phyloP scores from a whole-genome alignment of 2,329 filamentous ascomycete genomes.

The Boeremia exigua region DNA sequence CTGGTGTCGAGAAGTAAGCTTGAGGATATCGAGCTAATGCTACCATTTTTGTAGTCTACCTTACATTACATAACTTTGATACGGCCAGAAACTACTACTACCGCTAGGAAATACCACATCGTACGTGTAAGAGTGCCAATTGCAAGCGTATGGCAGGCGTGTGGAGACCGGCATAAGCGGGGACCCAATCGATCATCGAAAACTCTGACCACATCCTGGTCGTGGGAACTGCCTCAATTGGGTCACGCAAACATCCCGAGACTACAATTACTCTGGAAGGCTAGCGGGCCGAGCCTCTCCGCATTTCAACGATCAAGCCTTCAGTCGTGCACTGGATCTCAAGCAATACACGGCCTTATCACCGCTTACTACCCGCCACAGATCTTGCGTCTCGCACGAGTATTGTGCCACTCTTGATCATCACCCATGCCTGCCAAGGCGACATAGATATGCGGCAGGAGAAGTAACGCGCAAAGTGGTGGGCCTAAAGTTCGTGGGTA shows the following conservation, averaged over 20 bases:
- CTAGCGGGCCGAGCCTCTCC: conserved; percentile 26
- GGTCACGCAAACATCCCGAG: background rate
- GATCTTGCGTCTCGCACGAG: background rate
- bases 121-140: no score
- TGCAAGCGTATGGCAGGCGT: no score
- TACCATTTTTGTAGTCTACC: no score
- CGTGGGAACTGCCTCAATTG: background rate
- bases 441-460: background rate
- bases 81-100: no score
- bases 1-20: no score
- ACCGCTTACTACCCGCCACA: background rate
- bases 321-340: no score
- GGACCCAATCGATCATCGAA: background rate
- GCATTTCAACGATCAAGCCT: background rate
- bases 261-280: conserved; percentile 17
- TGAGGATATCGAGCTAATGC: no score
- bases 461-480: background rate
- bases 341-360: no score
- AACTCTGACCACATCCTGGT: conserved; percentile 6
- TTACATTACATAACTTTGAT: no score
- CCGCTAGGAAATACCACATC: no score
- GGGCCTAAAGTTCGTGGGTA: conserved; percentile 24
- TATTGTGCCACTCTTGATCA: background rate
- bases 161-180: no score
- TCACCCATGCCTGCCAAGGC: background rate